Percentiles rank a stretch among this genome's conserved stretches.
These are phyloP conservation scores for Russula sp. DNA, from an alignment of 768 basidiomycete species.

Conservation along the genomic window DNA sequence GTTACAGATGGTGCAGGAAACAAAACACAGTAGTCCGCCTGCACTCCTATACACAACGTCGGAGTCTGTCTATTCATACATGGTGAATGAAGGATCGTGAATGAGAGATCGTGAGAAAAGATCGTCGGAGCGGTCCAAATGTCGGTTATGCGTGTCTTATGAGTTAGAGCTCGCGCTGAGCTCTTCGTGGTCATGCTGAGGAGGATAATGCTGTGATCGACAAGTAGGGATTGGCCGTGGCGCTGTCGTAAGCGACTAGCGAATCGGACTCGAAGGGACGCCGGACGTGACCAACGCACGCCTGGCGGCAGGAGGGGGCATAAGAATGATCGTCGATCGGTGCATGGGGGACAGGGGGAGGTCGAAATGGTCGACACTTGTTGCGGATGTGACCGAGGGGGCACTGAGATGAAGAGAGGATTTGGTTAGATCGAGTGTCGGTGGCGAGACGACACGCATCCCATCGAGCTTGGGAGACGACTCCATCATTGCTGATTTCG, in stretches of 20 bases:
- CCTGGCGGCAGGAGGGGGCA: not conserved
- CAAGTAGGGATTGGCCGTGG: not conserved
- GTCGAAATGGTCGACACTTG: not conserved
- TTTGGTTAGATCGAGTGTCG: not conserved
- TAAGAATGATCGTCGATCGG: not conserved
- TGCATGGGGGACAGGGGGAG: not conserved
- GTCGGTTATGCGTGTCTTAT: not conserved
- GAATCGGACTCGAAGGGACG: not conserved
- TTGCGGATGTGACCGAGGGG: not conserved
- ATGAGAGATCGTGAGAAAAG: not conserved
- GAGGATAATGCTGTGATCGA: not conserved
- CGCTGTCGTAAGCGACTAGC: not conserved
- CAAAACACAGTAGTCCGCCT: not conserved
- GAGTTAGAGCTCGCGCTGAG: not conserved
- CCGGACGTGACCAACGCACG: not conserved
- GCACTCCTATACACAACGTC: not conserved
- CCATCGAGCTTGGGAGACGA: not conserved
- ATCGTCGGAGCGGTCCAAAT: not conserved
- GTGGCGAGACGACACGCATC: not conserved
- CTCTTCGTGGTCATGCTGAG: not conserved
- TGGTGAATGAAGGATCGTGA: not conserved
- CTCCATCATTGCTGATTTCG: not conserved
- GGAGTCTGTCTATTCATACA: not conserved
- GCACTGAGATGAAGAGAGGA: not conserved
- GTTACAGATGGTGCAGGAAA: not conserved